Conservation (phyloP, 169 alveolate genomes). For the Eimeria zaria region DNA sequence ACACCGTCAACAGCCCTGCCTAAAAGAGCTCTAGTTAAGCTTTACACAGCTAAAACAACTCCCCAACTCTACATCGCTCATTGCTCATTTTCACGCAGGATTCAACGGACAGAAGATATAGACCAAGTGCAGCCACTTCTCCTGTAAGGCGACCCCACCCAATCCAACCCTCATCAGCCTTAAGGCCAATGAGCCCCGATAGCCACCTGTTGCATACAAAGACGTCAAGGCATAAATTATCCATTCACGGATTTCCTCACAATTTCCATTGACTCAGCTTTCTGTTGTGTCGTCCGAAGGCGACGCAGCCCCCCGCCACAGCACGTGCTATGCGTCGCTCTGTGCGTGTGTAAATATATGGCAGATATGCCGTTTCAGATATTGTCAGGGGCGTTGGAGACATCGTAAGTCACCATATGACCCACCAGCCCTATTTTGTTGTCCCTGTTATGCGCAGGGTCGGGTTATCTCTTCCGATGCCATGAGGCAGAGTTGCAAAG, state of each 20-base stretch:
- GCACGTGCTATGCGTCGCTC: too few relatives aligned
- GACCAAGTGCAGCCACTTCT: background rate
- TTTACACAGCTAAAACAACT: background rate
- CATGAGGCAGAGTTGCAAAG: constrained; percentile 69
- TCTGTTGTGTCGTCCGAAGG: background rate
- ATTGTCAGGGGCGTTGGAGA: background rate
- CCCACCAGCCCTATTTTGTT: background rate
- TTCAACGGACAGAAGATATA: background rate
- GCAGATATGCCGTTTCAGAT: background rate
- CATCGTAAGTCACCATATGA: too few relatives aligned
- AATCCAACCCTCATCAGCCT: background rate
- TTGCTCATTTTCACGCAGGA: too few relatives aligned
- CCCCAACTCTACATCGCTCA: background rate
- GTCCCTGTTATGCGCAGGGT: too few relatives aligned
- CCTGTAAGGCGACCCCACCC: background rate
- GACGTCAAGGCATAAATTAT: background rate
- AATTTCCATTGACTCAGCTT: background rate
- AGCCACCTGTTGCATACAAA: background rate
- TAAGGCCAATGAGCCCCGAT: background rate
- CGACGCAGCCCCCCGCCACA: too few relatives aligned
- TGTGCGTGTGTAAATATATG: background rate
- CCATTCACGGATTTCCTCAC: background rate
- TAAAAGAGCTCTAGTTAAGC: background rate
- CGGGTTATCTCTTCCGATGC: constrained; percentile 33
- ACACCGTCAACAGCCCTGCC: too few relatives aligned